A percentile compares a stretch with the other conserved stretches of the same genome.
phyloP scores from a whole-genome alignment of 148 eudicot species.

The Rhododendron kiyosumense region DNA sequence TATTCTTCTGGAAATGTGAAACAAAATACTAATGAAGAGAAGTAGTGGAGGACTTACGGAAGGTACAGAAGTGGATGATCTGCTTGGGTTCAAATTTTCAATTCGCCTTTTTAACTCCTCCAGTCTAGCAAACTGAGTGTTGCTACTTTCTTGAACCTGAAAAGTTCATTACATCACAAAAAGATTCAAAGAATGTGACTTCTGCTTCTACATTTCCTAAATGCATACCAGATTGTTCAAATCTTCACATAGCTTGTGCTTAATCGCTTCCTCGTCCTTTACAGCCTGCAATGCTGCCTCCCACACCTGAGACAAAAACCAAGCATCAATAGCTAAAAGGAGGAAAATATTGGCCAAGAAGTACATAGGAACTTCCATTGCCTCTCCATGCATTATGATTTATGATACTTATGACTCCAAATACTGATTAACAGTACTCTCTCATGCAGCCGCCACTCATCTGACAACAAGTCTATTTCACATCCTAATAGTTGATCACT shows the following conservation, averaged over 20 bases:
- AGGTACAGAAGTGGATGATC: slow-evolving; percentile 36
- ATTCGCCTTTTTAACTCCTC: slow-evolving; percentile 85
- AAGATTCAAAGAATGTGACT: background rate
- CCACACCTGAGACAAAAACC: slow-evolving; percentile 45
- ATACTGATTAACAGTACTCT: background rate
- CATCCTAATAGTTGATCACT: background rate
- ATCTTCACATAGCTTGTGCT: slow-evolving; percentile 90
- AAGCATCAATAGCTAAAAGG: background rate
- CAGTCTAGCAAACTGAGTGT: slow-evolving; percentile 61
- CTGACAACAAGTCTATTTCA: background rate
- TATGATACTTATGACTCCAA: background rate
- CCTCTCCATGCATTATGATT: background rate
- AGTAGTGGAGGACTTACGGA: slow-evolving; percentile 30
- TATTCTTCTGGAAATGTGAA: background rate
- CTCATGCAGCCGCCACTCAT: background rate
- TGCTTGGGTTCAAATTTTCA: slow-evolving; percentile 83
- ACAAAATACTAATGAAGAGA: background rate
- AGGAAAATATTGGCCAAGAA: background rate
- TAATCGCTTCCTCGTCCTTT: slow-evolving; percentile 76
- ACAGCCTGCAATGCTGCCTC: slow-evolving; percentile 70
- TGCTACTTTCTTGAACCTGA: slow-evolving; percentile 87
- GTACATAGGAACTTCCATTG: background rate
- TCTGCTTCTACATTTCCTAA: slow-evolving; percentile 2
- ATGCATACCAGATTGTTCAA: slow-evolving; percentile 63
- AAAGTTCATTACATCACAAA: slow-evolving; percentile 3